These are phyloP conservation scores for Exutisphaerella laricina DNA, from an alignment of 2,329 filamentous ascomycete species.

Conservation along the genomic window DNA sequence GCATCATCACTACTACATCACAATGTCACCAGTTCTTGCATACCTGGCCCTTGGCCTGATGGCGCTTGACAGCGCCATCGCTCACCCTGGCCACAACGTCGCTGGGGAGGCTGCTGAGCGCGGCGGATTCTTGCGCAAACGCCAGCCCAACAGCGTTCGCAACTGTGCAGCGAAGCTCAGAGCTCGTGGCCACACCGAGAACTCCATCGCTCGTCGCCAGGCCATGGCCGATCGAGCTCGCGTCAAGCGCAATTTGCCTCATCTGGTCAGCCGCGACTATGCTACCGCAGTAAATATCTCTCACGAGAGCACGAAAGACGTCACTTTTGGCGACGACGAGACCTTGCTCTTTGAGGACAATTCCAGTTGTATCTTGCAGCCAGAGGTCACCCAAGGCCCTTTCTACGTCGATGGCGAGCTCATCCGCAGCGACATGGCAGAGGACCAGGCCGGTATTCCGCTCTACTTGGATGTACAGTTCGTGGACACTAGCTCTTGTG, in stretches of 20 bases:
- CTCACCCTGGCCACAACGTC: slow-evolving; percentile 23
- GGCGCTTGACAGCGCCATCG: slow-evolving; percentile 13
- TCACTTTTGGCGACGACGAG: slow-evolving; percentile 21
- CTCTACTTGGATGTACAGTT: slow-evolving; percentile 42
- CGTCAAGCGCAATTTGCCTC: slow-evolving; percentile 18
- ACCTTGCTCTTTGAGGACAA: slow-evolving; percentile 21
- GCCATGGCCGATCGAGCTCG: slow-evolving; percentile 19
- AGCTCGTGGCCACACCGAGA: slow-evolving; percentile 18
- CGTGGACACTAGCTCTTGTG: slow-evolving; percentile 41
- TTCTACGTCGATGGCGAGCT: slow-evolving; percentile 26
- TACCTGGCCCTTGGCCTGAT: slow-evolving; percentile 15
- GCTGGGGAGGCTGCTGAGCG: slow-evolving; percentile 22
- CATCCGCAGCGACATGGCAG: slow-evolving; percentile 39
- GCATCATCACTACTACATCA: neutral
- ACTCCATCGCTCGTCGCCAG: slow-evolving; percentile 22
- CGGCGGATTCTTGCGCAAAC: slow-evolving; percentile 15
- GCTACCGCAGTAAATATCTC: slow-evolving; percentile 20
- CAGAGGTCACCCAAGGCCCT: slow-evolving; percentile 28
- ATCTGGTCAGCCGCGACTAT: slow-evolving; percentile 23
- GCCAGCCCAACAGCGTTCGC: slow-evolving; percentile 20
- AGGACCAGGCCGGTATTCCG: slow-evolving; percentile 39
- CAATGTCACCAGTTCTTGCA: slow-evolving; percentile 15
- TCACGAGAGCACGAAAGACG: slow-evolving; percentile 19
- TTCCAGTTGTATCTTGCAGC: slow-evolving; percentile 27
- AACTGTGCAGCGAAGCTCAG: slow-evolving; percentile 20